Conservation (phyloP, 345 rosid genomes). For the Excoecaria cochinchinensis region DNA sequence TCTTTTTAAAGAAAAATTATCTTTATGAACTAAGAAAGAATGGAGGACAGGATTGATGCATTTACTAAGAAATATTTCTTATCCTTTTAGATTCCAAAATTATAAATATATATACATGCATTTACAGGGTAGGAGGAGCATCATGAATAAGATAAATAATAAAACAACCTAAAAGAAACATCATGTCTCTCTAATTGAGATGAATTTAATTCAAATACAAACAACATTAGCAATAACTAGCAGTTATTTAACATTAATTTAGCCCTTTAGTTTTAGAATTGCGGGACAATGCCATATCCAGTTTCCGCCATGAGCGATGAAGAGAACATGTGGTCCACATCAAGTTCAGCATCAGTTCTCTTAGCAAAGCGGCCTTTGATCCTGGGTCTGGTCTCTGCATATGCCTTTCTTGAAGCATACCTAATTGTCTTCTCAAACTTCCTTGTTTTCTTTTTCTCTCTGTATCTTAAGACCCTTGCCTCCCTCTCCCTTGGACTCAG, state of each 20-base stretch:
- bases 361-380: constrained; percentile 92
- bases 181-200: constrained; percentile 18
- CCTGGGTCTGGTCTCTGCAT: constrained; percentile 90
- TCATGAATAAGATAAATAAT: constrained; percentile 14
- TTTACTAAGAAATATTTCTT: neutral
- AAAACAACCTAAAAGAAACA: constrained; percentile 20
- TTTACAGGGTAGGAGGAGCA: constrained; percentile 28
- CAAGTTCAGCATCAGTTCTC: constrained; percentile 51
- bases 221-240: constrained; percentile 17
- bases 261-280: constrained; percentile 35
- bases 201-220: constrained; percentile 23
- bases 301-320: constrained; percentile 45
- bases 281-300: constrained; percentile 76
- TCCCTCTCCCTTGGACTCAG: constrained; percentile 82
- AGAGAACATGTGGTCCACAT: constrained; percentile 64
- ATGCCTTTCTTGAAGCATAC: constrained; percentile 97
- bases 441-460: constrained; percentile 87
- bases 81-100: constrained; percentile 10
- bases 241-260: neutral
- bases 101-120: constrained; percentile 25
- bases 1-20: no score
- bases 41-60: neutral
- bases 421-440: constrained; percentile 93
- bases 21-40: no score
- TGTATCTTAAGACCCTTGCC: constrained; percentile 88